Conservation (phyloP, 73 alveolate genomes). For the Uronychia setigera region DNA sequence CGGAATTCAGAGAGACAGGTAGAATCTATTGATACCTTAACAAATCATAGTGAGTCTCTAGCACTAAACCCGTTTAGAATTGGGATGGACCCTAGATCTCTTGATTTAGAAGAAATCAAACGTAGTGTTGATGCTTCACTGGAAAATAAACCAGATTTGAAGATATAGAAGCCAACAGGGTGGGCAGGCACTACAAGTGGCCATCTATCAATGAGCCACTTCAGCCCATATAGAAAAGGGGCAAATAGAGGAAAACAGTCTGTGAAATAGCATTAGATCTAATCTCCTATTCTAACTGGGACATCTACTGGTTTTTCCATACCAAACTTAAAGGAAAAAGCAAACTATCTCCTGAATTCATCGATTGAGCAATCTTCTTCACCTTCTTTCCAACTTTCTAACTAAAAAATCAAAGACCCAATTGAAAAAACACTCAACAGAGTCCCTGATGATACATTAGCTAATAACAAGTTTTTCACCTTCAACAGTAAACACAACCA, state of each 20-base stretch:
- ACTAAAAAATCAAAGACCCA: not conserved
- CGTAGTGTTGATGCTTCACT: not conserved
- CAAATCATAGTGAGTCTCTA: not conserved
- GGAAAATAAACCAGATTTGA: not conserved
- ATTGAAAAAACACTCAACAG: not conserved
- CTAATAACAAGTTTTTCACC: not conserved
- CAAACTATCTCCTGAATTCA: not conserved
- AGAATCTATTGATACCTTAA: not conserved
- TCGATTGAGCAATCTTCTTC: too few relatives aligned
- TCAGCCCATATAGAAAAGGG: too few relatives aligned
- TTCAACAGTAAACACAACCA: not conserved
- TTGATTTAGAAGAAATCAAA: not conserved
- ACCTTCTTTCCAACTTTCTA: too few relatives aligned
- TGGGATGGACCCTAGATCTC: not conserved
- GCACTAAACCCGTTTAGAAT: not conserved
- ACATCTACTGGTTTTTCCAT: not conserved
- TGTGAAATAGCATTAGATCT: not conserved
- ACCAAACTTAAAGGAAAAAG: not conserved
- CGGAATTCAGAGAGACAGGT: not conserved
- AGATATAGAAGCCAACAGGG: not conserved
- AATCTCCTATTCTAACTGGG: not conserved
- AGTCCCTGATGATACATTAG: too few relatives aligned
- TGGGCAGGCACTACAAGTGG: slow-evolving; percentile 5
- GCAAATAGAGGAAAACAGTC: too few relatives aligned
- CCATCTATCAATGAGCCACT: too few relatives aligned